phyloP scores from a whole-genome alignment of 139 green algal genomes.

The Axilococcus clingmanii region DNA sequence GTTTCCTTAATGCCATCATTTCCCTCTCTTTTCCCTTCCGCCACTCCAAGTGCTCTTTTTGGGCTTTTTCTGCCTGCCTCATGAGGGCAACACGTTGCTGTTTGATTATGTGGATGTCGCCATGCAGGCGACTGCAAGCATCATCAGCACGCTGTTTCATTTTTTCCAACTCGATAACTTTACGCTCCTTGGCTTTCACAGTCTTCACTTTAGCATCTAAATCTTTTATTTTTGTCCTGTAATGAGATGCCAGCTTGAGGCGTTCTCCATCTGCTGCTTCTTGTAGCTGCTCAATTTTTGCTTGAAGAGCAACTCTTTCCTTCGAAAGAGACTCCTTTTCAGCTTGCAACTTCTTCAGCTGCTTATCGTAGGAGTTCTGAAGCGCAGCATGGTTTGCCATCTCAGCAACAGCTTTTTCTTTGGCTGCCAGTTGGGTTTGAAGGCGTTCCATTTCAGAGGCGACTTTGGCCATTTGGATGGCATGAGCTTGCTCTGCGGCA shows the following conservation, averaged over 20 bases:
- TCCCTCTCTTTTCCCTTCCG: conserved; percentile 49
- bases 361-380: conserved; percentile 13
- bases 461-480: conserved; percentile 1
- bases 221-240: conserved; percentile 41
- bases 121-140: conserved; percentile 41
- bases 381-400: conserved; percentile 26
- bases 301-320: conserved; percentile 23
- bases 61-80: conserved; percentile 39
- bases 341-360: conserved; percentile 22
- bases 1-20: conserved; percentile 47
- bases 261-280: conserved; percentile 51
- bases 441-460: conserved; percentile 23
- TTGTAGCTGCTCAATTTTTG: conserved; percentile 46
- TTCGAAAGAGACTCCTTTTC: conserved; percentile 26
- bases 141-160: conserved; percentile 30
- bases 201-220: conserved; percentile 49
- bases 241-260: conserved; percentile 36
- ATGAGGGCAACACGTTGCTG: conserved; percentile 49
- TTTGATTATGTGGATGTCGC: conserved; percentile 77
- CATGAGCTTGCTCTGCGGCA: conserved; percentile 26
- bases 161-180: conserved; percentile 25
- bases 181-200: conserved; percentile 23
- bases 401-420: conserved; percentile 23
- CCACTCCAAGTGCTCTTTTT: conserved; percentile 41
- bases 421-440: conserved; percentile 21